These are phyloP conservation scores for Helminthosporium solani DNA, from an alignment of 2,329 filamentous ascomycete species.

Conservation along the genomic window DNA sequence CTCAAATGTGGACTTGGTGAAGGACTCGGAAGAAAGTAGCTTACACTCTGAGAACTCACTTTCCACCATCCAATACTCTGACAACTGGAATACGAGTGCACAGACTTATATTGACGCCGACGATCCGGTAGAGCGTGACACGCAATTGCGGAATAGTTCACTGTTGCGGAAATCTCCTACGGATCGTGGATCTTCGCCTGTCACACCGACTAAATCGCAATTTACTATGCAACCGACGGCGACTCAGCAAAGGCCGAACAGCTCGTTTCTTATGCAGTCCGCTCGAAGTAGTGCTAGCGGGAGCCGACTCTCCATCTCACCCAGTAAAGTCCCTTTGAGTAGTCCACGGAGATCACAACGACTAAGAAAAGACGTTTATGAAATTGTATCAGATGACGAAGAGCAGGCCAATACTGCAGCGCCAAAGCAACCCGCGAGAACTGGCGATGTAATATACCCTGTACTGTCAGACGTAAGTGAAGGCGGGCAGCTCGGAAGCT, in stretches of 20 bases:
- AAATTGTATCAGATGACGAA: conserved; percentile 5
- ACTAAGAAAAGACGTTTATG: conserved; percentile 14
- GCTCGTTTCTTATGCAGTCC: neutral
- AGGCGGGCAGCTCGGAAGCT: conserved; percentile 12
- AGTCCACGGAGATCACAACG: conserved; percentile 19
- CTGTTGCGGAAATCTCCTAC: conserved; percentile 6
- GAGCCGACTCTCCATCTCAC: conserved; percentile 7
- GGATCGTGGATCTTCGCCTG: conserved; percentile 4
- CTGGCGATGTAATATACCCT: conserved; percentile 8
- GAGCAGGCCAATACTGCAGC: conserved; percentile 6
- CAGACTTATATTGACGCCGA: conserved; percentile 11
- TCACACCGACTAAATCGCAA: conserved; percentile 1
- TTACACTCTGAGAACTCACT: conserved; percentile 30
- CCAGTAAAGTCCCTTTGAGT: neutral
- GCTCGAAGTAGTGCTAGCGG: conserved; percentile 12
- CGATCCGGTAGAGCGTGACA: conserved; percentile 11
- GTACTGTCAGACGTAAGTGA: conserved; percentile 10
- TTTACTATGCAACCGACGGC: no score
- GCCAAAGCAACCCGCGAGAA: conserved; percentile 2
- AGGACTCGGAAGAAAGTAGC: conserved; percentile 35
- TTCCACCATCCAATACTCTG: conserved; percentile 27
- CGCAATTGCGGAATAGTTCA: neutral
- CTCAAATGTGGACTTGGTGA: conserved; percentile 26
- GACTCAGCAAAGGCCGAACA: conserved; percentile 7
- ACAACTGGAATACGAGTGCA: conserved; percentile 12